Evolutionary conservation across 2,329 filamentous ascomycete species (phyloP).

Genomic region (Colletotrichum tabaci): DNA sequence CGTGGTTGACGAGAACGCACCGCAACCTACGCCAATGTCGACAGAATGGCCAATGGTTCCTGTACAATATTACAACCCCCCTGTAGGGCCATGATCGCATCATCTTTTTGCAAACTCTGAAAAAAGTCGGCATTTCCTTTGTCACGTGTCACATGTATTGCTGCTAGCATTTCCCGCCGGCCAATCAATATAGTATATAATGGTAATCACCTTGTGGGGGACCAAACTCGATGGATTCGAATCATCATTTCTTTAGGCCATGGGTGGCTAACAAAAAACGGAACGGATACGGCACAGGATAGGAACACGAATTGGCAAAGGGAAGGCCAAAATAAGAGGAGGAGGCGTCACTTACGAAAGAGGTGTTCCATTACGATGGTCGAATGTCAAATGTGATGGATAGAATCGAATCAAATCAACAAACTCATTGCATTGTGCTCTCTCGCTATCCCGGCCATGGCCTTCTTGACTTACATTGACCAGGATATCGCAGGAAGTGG

Average conservation of each 20-base stretch:
- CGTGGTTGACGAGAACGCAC: slow-evolving; percentile 51
- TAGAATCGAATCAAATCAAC: slow-evolving; percentile 33
- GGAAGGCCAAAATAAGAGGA: slow-evolving; percentile 32
- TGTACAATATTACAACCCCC: slow-evolving; percentile 46
- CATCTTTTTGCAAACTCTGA: slow-evolving; percentile 19
- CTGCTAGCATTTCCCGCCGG: slow-evolving; percentile 31
- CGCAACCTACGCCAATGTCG: slow-evolving; percentile 42
- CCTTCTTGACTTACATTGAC: neutral
- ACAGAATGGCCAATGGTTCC: slow-evolving; percentile 47
- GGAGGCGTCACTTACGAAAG: slow-evolving; percentile 38
- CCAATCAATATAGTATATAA: slow-evolving; percentile 44
- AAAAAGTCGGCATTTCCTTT: slow-evolving; percentile 39
- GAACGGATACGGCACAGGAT: slow-evolving; percentile 24
- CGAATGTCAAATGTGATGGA: slow-evolving; percentile 33
- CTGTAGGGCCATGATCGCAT: slow-evolving; percentile 41
- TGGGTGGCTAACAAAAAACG: slow-evolving; percentile 34
- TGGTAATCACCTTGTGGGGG: slow-evolving; percentile 43
- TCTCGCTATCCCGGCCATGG: neutral
- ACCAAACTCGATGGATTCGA: slow-evolving; percentile 36
- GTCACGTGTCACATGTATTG: slow-evolving; percentile 40
- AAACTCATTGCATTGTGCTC: slow-evolving; percentile 23
- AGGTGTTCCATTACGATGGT: slow-evolving; percentile 37
- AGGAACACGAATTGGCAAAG: slow-evolving; percentile 38
- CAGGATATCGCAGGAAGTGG: neutral
- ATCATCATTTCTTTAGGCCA: slow-evolving; percentile 32